Evolutionary conservation across 208 protist genomes (phyloP), one percentile per base, ranked within the genome.

Genomic region (Lotmaria passim): DNA sequence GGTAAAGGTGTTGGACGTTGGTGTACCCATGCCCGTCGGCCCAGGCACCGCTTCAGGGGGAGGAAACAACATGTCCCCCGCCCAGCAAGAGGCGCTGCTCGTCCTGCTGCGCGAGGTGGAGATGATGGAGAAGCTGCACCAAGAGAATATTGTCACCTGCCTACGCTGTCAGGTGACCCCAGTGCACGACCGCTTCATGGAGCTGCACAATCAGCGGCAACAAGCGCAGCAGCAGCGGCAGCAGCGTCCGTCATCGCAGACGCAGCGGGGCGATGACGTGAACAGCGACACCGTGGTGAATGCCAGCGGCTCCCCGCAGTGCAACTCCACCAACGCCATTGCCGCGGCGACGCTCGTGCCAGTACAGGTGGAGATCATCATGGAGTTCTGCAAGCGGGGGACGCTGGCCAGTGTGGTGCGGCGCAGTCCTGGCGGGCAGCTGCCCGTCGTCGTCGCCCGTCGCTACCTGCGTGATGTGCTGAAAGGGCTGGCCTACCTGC

Each of bases 91-190:
- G n/a, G 69, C 52, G 15, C 52, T 75, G 30, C 64, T 63, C 33
- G 74, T 95, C 41, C 74, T 84, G 23, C 64, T 84, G 33, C 79
- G 79, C 19, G 90, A 96, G 77, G 85, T 95, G 51, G 89, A 94
- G 46, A 71, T 96, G 36, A 94, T 96, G 91, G 78, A 86, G 23
- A 73, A 59, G 34, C 72, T 94, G 43, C 78, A 84, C 61, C 91
- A 96, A 62, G 52, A 65, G 14, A 91, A 96, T 71, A 96, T 96
- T 51, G 89, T 96, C 17, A 78, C 82, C 11, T 93, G 91, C 63
- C 76, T 83, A 34, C 89, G 89, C 31, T 93, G 87, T 50, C 87
- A 94, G 36, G 91, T 83, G n/a, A 91, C 73, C 24, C 53, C 64
- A 19, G 43, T 85, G 28, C 53, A 82, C 21, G 78, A 78, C 62